Conservation (phyloP, 2,329 filamentous ascomycete species). For the Alternaria sp. region DNA sequence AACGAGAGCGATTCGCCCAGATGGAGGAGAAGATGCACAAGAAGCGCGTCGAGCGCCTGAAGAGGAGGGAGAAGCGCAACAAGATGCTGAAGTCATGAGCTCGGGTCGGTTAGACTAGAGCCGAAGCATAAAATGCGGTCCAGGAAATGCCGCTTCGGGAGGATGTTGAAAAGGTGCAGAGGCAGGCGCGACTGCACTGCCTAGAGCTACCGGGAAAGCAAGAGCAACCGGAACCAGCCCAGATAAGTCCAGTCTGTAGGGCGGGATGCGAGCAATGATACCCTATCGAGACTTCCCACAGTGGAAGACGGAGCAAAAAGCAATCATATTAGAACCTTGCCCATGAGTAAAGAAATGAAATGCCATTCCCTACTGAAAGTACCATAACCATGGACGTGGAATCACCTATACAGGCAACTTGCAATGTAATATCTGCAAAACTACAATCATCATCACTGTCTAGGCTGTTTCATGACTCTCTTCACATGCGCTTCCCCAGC, state of each 20-base stretch:
- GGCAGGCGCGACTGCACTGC: neutral
- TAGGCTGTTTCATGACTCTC: neutral
- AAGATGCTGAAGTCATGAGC: constrained; percentile 67
- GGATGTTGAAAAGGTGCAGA: neutral
- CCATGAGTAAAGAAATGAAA: no score
- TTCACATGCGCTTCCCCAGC: constrained; percentile 3
- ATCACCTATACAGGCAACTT: neutral
- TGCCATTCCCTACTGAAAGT: neutral
- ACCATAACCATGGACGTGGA: neutral
- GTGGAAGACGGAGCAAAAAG: constrained; percentile 1
- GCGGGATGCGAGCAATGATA: constrained; percentile 9
- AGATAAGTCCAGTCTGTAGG: neutral
- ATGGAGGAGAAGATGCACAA: constrained; percentile 98
- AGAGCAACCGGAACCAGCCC: neutral
- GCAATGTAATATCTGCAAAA: neutral
- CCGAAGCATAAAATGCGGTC: neutral
- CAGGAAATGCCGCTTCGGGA: constrained; percentile 8
- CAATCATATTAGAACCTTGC: neutral
- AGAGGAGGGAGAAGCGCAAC: constrained; percentile 95
- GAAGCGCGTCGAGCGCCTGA: constrained; percentile 91
- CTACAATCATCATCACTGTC: neutral
- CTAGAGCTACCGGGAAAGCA: neutral
- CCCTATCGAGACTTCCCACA: neutral
- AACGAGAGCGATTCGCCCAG: constrained; percentile 90
- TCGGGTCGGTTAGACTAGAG: neutral